Conservation (phyloP, 345 rosid genomes). For the Brassica incana region DNA sequence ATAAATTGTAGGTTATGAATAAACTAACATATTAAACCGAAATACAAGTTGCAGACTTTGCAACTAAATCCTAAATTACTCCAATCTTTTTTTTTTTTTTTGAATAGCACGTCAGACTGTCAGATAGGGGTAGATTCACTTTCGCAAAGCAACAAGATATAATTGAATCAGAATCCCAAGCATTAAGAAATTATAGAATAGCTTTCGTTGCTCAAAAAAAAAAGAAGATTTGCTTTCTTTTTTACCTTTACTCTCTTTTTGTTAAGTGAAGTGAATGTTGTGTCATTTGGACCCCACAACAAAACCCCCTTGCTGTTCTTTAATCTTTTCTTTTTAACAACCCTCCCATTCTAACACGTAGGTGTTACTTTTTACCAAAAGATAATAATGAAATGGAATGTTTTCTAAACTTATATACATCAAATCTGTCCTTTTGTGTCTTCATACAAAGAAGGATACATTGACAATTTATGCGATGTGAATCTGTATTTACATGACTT, state of each 20-base stretch:
- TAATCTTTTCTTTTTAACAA: not conserved
- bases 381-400: not conserved
- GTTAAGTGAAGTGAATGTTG: not conserved
- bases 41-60: not conserved
- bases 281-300: not conserved
- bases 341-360: not conserved
- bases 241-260: not conserved
- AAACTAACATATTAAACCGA: not conserved
- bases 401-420: not conserved
- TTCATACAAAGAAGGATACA: not conserved
- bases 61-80: not conserved
- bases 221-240: not conserved
- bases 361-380: not conserved
- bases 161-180: not conserved
- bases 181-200: not conserved
- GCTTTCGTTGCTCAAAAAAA: too few species aligned
- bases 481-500: not conserved
- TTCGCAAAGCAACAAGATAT: not conserved
- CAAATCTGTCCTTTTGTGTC: not conserved
- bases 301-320: not conserved
- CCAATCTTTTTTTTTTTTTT: not conserved
- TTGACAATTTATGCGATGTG: not conserved
- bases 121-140: not conserved
- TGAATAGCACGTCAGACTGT: not conserved
- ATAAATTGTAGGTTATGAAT: not conserved